Evolutionary conservation across 164 flowering plant genomes (phyloP).

Genomic region (Umbellularia californica): DNA sequence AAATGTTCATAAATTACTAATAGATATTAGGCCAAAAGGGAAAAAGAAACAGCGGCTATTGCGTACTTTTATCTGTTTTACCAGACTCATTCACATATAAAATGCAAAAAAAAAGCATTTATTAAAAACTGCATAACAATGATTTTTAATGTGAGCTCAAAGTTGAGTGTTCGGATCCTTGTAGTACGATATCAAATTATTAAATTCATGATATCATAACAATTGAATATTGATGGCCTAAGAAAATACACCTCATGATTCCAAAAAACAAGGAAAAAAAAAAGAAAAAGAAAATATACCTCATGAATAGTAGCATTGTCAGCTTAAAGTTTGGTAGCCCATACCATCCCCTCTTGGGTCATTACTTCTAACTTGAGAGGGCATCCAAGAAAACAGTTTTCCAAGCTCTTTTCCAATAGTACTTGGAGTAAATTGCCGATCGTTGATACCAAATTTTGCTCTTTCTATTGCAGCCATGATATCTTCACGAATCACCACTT

Average conservation of each 20-base stretch:
- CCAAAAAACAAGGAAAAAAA: not conserved
- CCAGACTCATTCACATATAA: not conserved
- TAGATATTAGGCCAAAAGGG: not conserved
- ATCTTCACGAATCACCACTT: slow-evolving; percentile 76
- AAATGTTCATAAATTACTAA: too few relatives aligned
- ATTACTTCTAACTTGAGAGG: slow-evolving; percentile 49
- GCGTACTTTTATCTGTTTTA: not conserved
- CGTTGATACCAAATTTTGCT: slow-evolving; percentile 86
- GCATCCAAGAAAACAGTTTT: slow-evolving; percentile 87
- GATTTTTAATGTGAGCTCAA: not conserved
- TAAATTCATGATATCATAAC: not conserved
- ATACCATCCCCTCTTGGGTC: slow-evolving; percentile 39
- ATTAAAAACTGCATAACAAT: not conserved
- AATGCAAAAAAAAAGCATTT: not conserved
- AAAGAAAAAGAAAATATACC: not conserved
- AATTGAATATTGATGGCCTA: not conserved
- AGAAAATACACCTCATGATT: not conserved
- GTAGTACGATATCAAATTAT: too few relatives aligned
- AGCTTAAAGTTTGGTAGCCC: slow-evolving; percentile 84
- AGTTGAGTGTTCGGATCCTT: too few relatives aligned
- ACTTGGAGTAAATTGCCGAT: slow-evolving; percentile 31
- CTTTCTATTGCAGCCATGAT: slow-evolving; percentile 92
- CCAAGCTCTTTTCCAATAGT: slow-evolving; percentile 61
- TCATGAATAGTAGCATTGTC: slow-evolving; percentile 15
- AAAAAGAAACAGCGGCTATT: not conserved